phyloP scores from a whole-genome alignment of 371 early-diverging fungal species.

The Lichtheimia ornata region DNA sequence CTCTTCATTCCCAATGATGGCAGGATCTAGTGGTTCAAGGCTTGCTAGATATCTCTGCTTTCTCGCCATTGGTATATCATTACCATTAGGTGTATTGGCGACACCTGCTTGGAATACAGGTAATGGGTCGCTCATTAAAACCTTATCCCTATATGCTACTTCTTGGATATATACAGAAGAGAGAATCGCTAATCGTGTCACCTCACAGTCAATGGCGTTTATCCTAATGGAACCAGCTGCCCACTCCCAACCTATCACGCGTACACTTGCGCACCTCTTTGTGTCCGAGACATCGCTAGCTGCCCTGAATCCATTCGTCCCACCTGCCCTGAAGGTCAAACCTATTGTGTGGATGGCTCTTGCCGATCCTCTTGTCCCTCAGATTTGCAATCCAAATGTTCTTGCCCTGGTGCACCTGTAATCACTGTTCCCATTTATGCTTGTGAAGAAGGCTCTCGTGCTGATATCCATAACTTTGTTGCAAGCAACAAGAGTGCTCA shows the following conservation, averaged over 20 bases:
- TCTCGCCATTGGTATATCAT: too few species aligned
- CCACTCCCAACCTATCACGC: conserved; percentile 37
- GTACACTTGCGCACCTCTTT: conserved; percentile 50
- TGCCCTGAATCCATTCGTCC: conserved; percentile 41
- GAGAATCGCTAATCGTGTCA: too few species aligned
- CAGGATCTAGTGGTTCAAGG: too few species aligned
- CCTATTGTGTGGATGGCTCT: conserved; percentile 53
- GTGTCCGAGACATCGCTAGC: conserved; percentile 42
- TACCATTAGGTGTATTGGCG: too few species aligned
- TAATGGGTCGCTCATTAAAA: too few species aligned
- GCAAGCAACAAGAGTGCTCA: conserved; percentile 30
- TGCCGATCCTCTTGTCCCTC: conserved; percentile 43
- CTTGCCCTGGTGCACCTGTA: conserved; percentile 44
- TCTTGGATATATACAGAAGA: too few species aligned
- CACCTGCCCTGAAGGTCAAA: conserved; percentile 42
- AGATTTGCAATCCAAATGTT: conserved; percentile 32
- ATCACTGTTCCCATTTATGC: conserved; percentile 20
- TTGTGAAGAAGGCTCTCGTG: conserved; percentile 8
- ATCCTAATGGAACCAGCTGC: conserved; percentile 43
- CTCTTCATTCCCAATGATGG: too few species aligned
- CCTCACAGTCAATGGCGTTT: too few species aligned
- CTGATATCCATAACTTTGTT: conserved; percentile 45
- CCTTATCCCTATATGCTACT: too few species aligned
- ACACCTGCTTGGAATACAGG: too few species aligned
- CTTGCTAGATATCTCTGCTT: too few species aligned